phyloP scores from a whole-genome alignment of 2,329 filamentous ascomycete species.

The Westerdykella ornata region DNA sequence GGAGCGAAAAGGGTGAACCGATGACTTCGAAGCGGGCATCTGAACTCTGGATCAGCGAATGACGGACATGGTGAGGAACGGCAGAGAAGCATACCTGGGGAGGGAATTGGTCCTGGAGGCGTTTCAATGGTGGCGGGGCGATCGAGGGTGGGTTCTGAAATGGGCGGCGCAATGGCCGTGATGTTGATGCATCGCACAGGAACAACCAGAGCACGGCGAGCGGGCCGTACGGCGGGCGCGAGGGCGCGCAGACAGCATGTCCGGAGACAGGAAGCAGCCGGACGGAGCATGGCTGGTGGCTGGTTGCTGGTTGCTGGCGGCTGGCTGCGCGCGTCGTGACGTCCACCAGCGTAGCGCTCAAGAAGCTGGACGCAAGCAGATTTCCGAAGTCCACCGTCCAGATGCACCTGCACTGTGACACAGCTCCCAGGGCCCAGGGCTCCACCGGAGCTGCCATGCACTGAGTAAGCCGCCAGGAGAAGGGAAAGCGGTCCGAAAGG shows the following conservation, averaged over 20 bases:
- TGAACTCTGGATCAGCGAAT: constrained; percentile 34
- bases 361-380: background rate
- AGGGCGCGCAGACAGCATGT: constrained; percentile 3
- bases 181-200: constrained; percentile 40
- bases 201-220: constrained; percentile 10
- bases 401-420: too few relatives aligned
- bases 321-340: background rate
- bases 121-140: constrained; percentile 18
- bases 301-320: background rate
- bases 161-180: constrained; percentile 39
- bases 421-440: too few relatives aligned
- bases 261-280: constrained; percentile 24
- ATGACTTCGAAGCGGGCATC: constrained; percentile 94
- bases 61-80: too few relatives aligned
- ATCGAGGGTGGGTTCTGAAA: constrained; percentile 37
- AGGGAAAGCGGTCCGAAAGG: too few relatives aligned
- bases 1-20: constrained; percentile 83
- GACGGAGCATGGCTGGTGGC: constrained; percentile 28
- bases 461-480: too few relatives aligned
- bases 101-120: constrained; percentile 16
- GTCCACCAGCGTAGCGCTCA: background rate
- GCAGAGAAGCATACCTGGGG: constrained; percentile 19
- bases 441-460: too few relatives aligned
- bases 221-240: constrained; percentile 15
- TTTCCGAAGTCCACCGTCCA: too few relatives aligned